Percentiles rank a stretch among this genome's conserved stretches.
These are phyloP conservation scores for Tinospora cordifolia DNA, from an alignment of 164 flowering plant species.

Conservation along the genomic window DNA sequence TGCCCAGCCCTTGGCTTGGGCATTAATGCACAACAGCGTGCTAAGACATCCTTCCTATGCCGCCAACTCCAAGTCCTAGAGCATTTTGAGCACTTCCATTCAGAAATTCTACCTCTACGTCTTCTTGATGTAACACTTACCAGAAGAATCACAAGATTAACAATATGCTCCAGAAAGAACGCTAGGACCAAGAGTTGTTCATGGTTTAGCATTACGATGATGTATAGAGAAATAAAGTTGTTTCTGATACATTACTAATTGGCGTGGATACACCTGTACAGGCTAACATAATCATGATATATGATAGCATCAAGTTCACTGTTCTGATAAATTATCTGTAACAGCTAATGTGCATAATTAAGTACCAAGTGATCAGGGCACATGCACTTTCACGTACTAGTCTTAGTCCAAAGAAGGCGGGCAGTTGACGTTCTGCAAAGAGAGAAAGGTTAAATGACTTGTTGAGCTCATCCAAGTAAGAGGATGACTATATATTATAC, in stretches of 20 bases:
- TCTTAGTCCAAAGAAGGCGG: constrained; percentile 4
- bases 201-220: no score
- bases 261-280: not conserved
- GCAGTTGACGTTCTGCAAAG: constrained; percentile 8
- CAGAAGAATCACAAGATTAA: no score
- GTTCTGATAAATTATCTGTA: not conserved
- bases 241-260: not conserved
- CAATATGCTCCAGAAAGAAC: no score
- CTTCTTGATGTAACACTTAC: no score
- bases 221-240: not conserved
- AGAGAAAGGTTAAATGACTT: not conserved
- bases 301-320: not conserved
- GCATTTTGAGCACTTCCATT: no score
- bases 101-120: no score
- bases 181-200: no score
- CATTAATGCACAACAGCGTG: no score
- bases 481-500: not conserved
- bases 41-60: no score
- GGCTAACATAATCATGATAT: not conserved
- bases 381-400: not conserved
- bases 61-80: no score
- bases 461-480: not conserved
- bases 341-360: not conserved
- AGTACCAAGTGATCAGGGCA: not conserved
- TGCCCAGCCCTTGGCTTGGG: no score